Percentiles rank a stretch among this genome's conserved stretches.
phyloP scores from a whole-genome alignment of 805 yeast genomes.

The Hanseniaspora nectarophila region DNA sequence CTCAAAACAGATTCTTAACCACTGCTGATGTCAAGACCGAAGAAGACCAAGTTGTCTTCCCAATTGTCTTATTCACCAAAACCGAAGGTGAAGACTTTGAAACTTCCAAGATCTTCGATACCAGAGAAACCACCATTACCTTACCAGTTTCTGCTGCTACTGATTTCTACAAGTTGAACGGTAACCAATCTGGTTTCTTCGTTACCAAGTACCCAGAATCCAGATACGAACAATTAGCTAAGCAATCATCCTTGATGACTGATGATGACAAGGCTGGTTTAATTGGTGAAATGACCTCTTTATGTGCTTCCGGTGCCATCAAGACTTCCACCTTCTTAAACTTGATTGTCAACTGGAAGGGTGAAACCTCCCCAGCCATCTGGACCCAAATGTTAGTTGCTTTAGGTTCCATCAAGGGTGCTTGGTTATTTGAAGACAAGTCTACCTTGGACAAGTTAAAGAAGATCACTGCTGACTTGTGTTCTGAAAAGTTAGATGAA shows the following conservation, averaged over 20 bases:
- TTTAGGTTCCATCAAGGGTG: slow-evolving; percentile 38
- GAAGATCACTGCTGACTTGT: slow-evolving; percentile 43
- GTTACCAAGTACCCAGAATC: slow-evolving; percentile 59
- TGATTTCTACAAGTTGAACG: slow-evolving; percentile 54
- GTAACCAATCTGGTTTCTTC: slow-evolving; percentile 63
- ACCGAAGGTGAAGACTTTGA: slow-evolving; percentile 42
- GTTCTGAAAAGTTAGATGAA: slow-evolving; percentile 39
- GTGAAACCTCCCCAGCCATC: slow-evolving; percentile 51
- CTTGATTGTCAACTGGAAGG: slow-evolving; percentile 49
- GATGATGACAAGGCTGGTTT: slow-evolving; percentile 70
- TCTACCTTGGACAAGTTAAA: slow-evolving; percentile 38
- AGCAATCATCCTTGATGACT: slow-evolving; percentile 45
- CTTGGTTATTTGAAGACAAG: slow-evolving; percentile 45
- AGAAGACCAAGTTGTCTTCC: slow-evolving; percentile 58
- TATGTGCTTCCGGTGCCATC: slow-evolving; percentile 59
- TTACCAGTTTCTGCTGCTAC: slow-evolving; percentile 31
- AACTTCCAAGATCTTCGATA: slow-evolving; percentile 44
- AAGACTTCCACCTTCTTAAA: slow-evolving; percentile 49
- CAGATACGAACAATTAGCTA: slow-evolving; percentile 58
- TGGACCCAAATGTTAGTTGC: slow-evolving; percentile 50
- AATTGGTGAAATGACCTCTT: slow-evolving; percentile 66
- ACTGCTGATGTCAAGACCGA: slow-evolving; percentile 68
- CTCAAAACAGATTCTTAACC: slow-evolving; percentile 62
- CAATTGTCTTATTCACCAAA: slow-evolving; percentile 57
- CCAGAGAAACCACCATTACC: slow-evolving; percentile 37